These are phyloP conservation scores for Stentor coeruleus DNA, from an alignment of 73 alveolate genomes.

Conservation along the genomic window DNA sequence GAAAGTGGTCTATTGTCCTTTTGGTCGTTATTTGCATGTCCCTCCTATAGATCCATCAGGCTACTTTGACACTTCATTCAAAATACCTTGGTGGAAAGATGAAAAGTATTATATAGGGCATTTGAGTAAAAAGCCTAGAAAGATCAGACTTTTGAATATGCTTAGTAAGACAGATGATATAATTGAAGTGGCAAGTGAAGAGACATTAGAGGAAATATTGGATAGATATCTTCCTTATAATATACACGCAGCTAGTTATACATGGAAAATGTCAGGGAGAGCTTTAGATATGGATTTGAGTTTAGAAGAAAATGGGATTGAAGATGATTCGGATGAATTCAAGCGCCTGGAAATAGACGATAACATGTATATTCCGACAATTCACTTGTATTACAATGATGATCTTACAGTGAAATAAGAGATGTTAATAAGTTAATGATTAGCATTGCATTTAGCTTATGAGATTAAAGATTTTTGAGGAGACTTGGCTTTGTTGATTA, in stretches of 20 bases:
- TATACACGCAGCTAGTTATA: slow-evolving; percentile 94
- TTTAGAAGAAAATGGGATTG: slow-evolving; percentile 96
- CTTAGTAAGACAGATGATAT: slow-evolving; percentile 90
- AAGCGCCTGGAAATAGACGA: slow-evolving; percentile 79
- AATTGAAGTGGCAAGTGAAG: slow-evolving; percentile 91
- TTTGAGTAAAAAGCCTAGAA: slow-evolving; percentile 81
- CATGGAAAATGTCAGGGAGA: slow-evolving; percentile 97
- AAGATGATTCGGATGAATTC: slow-evolving; percentile 92
- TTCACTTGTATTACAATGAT: slow-evolving; percentile 96
- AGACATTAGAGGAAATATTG: slow-evolving; percentile 89
- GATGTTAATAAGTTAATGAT: background rate
- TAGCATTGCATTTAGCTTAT: too few species aligned
- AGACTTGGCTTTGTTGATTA: too few species aligned
- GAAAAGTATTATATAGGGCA: slow-evolving; percentile 77
- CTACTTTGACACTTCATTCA: slow-evolving; percentile 59
- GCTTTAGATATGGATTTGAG: slow-evolving; percentile 98
- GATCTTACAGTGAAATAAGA: slow-evolving; percentile 92
- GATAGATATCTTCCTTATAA: slow-evolving; percentile 86
- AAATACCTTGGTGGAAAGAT: slow-evolving; percentile 96
- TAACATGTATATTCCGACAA: slow-evolving; percentile 95
- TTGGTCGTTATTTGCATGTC: slow-evolving; percentile 94
- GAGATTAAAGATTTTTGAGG: too few species aligned
- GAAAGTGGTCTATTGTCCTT: slow-evolving; percentile 84
- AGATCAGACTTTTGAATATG: slow-evolving; percentile 85
- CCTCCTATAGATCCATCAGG: slow-evolving; percentile 91